Base-by-base conservation (phyloP, 176 grass and related monocot genomes). In the Hsuehochloa calcarea region DNA sequence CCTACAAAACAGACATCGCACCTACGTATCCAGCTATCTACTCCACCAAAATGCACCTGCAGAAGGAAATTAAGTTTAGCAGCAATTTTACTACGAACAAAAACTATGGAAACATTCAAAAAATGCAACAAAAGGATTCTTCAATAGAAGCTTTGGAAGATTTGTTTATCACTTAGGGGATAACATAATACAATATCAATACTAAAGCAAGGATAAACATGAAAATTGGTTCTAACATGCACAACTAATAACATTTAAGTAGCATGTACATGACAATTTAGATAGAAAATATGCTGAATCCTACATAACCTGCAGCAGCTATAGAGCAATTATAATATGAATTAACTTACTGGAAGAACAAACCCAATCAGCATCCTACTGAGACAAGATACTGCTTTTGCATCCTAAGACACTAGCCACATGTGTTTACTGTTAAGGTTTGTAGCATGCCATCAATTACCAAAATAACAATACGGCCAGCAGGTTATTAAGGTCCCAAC, bases 11-110 rank as follows among this genome's bases (percentile, higher is more conserved):
- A 80, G 74, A 81, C 70, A 81, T 79, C 20, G 7, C 55, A 64
- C 27, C 81, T 85, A 85, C n/a, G 81, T 91, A 88, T 87, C 77
- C 90, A 80, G 56, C 72, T 90, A 90, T 90, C 63, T 87, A 90
- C 90, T 80, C 86, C 90, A 77, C 65, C 82, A 17, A 60, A 71
- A 47, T 1, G 25, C 38, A 67, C 56, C 90, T 91, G 77, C 51
- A 82, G 29, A 75, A 77, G 1, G 19, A 38, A 81, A 72, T 52
- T 49, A 79, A 6, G 35, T 23, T 87, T 69, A 83, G 54, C 60
- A 84, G 4, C 37, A 72, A 50, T 73, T 50, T 38, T 50, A 3
- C 40, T 73, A 51, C 1, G 8, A 29, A 65, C 22, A 26, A 34
- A 65, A 80, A 65, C n/a, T 14, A 59, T 43, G 14, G 5, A 69